Base-by-base conservation (phyloP, 371 early-diverging fungal species). In the Mortierella sp. region DNA sequence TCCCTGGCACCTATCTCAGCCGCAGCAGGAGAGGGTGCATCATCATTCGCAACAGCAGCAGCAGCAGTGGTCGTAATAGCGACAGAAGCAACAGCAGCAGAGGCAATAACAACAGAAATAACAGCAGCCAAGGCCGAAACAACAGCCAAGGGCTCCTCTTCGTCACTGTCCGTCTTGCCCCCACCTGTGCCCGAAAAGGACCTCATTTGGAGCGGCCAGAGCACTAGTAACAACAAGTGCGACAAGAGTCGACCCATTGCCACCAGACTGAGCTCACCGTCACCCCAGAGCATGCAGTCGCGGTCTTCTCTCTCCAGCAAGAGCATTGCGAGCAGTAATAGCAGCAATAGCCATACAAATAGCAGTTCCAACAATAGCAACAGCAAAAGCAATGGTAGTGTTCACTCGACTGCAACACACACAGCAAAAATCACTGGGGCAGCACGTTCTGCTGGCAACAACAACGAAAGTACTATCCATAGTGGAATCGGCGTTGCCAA, bases 301-400 rank as follows among this genome's bases (percentile, higher is more conserved):
- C 74, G 68, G 53, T 68, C 74, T 7, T 74, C 74, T 16, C 45
- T 74, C 15, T 74, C 74, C 3, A 61, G 60, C 30, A 68, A 68
- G 48, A 68, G 69, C n/a, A 62, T 56, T 25, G n/a, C 57, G 28
- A 72, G 72, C 53, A 66, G 61, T 1, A 55, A 64, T 57, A 68
- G 65, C 19, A 60, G 64, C 26, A 57, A 47, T 21, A 57, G 68
- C 1, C 62, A 59, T 53, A 48, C 43, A 51, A 66, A 44, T 19
- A 53, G 59, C 50, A 73, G 60, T 53, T 48, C 59, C 45, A 61
- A 48, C 29, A 64, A 61, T 46, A 60, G 68, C n/a, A 23, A 12
- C 21, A 53, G 26, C 53, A 53, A 53, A 5, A 53, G 23, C 23
- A 53, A 53, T 9, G 5, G 2, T 23, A 18, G 21, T 23, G 53